Conservation (phyloP, 2,329 filamentous ascomycete species). For the Fusarium ambrosium region DNA sequence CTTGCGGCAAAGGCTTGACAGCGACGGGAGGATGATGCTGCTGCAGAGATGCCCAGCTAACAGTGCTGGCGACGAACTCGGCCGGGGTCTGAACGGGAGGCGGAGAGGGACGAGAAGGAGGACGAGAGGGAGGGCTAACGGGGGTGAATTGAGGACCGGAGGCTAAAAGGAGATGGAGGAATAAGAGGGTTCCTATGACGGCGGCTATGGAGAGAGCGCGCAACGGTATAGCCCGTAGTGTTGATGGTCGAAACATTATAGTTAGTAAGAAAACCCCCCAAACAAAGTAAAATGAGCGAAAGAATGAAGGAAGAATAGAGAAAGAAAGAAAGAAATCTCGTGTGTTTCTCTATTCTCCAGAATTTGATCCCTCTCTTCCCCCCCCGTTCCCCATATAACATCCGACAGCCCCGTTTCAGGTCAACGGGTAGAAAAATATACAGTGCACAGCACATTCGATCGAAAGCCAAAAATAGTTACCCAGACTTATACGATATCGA, state of each 20-base stretch:
- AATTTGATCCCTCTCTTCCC: background rate
- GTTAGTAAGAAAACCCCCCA: background rate
- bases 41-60: slow-evolving; percentile 50
- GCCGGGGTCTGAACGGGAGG: background rate
- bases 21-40: slow-evolving; percentile 49
- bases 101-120: background rate
- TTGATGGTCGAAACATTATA: background rate
- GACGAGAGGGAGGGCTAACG: background rate
- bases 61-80: slow-evolving; percentile 43
- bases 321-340: background rate
- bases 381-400: slow-evolving; percentile 2
- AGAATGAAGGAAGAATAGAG: background rate
- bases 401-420: slow-evolving; percentile 5
- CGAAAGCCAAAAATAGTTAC: background rate
- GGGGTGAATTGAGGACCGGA: background rate
- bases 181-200: background rate
- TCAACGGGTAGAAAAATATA: background rate
- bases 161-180: background rate
- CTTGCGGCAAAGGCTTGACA: slow-evolving; percentile 51
- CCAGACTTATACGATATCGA: background rate
- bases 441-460: background rate
- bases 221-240: background rate
- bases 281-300: background rate
- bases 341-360: background rate
- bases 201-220: background rate